A percentile compares a stretch with the other conserved stretches of the same genome.
These are phyloP conservation scores for Erodium chrysanthum DNA, from an alignment of 441 rosid genomes.

Conservation along the genomic window DNA sequence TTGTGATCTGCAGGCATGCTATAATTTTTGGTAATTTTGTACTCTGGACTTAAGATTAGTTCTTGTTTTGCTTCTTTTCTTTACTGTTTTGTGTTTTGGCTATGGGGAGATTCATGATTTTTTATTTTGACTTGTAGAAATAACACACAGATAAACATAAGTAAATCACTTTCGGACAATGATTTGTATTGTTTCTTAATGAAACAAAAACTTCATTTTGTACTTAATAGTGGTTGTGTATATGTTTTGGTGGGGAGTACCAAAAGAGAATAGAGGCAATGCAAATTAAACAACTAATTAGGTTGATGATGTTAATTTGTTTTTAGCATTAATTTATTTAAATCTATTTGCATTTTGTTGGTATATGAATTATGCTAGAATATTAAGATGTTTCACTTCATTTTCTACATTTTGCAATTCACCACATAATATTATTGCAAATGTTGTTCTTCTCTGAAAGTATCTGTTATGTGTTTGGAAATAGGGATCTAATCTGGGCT, in stretches of 20 bases:
- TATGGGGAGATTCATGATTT: background rate
- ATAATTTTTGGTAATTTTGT: background rate
- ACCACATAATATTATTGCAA: background rate
- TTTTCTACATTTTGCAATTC: background rate
- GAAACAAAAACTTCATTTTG: background rate
- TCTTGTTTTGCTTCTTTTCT: conserved; percentile 1
- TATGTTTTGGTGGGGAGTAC: background rate
- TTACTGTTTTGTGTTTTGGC: background rate
- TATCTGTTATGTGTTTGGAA: background rate
- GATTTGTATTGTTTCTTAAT: background rate
- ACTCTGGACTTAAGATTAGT: background rate
- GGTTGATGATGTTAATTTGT: background rate
- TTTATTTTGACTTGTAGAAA: too few species aligned
- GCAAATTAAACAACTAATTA: background rate
- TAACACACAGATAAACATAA: background rate
- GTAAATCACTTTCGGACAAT: background rate
- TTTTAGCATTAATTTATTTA: background rate
- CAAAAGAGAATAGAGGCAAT: background rate
- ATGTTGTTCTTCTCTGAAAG: background rate
- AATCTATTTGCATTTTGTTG: background rate
- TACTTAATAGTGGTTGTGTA: background rate
- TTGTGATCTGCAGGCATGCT: conserved; percentile 5
- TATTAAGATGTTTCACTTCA: background rate
- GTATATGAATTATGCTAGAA: background rate
- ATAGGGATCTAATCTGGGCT: background rate